phyloP scores from a whole-genome alignment of 2,329 filamentous ascomycete species.

The Emmonsia crescens region DNA sequence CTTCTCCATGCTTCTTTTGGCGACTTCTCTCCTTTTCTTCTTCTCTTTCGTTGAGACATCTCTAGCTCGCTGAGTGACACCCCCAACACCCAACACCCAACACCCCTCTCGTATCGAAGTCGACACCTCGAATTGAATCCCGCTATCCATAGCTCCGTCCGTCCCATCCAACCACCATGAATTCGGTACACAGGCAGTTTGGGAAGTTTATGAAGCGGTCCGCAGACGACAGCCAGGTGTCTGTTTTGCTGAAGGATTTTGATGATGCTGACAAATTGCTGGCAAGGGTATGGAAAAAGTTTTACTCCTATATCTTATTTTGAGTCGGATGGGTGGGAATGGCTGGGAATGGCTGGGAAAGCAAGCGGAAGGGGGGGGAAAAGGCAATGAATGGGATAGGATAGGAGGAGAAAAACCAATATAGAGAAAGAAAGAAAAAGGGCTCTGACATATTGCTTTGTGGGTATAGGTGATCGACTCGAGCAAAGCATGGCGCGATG shows the following conservation, averaged over 20 bases:
- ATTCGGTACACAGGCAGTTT: conserved; percentile 58
- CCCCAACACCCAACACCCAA: background rate
- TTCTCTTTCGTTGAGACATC: background rate
- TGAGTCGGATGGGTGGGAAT: background rate
- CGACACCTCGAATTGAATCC: background rate
- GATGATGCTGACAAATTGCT: conserved; percentile 68
- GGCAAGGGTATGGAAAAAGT: conserved; percentile 46
- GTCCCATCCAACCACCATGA: conserved; percentile 20
- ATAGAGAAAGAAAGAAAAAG: too few species aligned
- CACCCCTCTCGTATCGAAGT: background rate
- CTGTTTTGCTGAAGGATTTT: conserved; percentile 65
- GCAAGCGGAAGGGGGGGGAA: background rate
- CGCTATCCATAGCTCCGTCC: background rate
- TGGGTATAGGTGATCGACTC: conserved; percentile 58
- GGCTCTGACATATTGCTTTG: background rate
- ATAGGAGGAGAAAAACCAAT: background rate
- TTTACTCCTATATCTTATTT: background rate
- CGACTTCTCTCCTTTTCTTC: background rate
- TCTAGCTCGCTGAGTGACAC: background rate
- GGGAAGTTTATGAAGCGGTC: conserved; percentile 60
- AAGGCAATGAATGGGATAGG: background rate
- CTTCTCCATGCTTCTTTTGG: background rate
- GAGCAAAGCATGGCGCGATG: conserved; percentile 64
- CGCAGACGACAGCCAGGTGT: conserved; percentile 66
- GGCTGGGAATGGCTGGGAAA: too few species aligned